These are phyloP conservation scores for Hypoxylon intermedium DNA, from an alignment of 495 filamentous ascomycete species.

Conservation along the genomic window DNA sequence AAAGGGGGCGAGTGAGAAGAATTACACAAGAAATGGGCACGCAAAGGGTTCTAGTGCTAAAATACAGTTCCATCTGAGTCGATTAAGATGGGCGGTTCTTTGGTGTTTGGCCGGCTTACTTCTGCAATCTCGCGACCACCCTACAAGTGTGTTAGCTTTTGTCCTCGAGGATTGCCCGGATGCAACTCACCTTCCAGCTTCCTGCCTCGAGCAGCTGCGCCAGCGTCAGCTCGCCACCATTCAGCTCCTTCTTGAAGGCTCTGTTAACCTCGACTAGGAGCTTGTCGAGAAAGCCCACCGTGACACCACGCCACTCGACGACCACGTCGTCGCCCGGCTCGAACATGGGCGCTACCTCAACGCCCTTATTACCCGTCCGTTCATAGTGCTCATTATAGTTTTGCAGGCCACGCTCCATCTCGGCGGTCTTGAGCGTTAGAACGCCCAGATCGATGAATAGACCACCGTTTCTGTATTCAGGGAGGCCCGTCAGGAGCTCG, in stretches of 20 bases:
- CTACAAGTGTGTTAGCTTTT: conserved; percentile 57
- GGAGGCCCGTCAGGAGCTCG: conserved; percentile 80
- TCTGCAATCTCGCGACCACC: conserved; percentile 96
- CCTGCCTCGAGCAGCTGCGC: conserved; percentile 87
- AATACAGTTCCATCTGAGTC: conserved; percentile 96
- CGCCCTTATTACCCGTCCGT: conserved; percentile 73
- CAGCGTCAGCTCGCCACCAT: conserved; percentile 67
- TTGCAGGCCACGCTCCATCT: conserved; percentile 69
- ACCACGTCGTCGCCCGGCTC: conserved; percentile 82
- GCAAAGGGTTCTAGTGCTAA: conserved; percentile 48
- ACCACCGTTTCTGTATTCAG: conserved; percentile 89
- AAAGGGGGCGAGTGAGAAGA: conserved; percentile 4
- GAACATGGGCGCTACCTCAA: conserved; percentile 78
- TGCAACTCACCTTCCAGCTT: conserved; percentile 83
- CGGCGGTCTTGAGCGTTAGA: conserved; percentile 71
- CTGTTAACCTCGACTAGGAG: conserved; percentile 76
- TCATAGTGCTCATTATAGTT: conserved; percentile 76
- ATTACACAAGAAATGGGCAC: conserved; percentile 18
- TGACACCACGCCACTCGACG: conserved; percentile 86
- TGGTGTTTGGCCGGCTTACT: conserved; percentile 93
- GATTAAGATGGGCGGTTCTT: conserved; percentile 95
- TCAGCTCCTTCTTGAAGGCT: conserved; percentile 55
- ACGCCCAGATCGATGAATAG: conserved; percentile 84
- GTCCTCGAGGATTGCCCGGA: conserved; percentile 1
- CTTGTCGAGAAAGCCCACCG: conserved; percentile 82